A percentile compares a stretch with the other conserved stretches of the same genome.
Conservation (phyloP, 129 eudicot genomes). For the Mikania micrantha region DNA sequence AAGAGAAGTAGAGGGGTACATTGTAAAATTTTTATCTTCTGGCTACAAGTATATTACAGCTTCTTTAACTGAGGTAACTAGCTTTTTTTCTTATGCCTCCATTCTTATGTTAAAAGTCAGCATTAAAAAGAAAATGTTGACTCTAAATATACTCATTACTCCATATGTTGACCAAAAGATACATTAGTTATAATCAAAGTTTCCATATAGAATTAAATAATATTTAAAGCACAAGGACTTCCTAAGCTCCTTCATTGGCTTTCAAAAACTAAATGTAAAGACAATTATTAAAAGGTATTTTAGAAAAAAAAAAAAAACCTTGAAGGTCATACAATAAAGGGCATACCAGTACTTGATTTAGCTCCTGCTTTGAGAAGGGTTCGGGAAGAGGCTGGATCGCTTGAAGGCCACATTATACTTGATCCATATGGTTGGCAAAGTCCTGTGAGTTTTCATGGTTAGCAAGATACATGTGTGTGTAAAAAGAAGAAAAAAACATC, state of each 20-base stretch:
- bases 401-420: too few relatives aligned
- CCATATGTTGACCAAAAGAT: neutral
- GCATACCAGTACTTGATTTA: too few relatives aligned
- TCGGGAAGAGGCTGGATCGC: too few relatives aligned
- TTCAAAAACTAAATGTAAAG: neutral
- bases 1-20: constrained; percentile 29
- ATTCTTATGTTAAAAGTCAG: constrained; percentile 38
- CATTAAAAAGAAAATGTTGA: neutral
- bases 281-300: neutral
- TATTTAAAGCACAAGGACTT: constrained; percentile 52
- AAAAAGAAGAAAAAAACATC: too few relatives aligned
- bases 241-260: constrained; percentile 77
- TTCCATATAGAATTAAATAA: constrained; percentile 71
- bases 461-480: too few relatives aligned
- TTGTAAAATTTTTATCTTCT: constrained; percentile 73
- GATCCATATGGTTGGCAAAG: too few relatives aligned
- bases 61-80: constrained; percentile 39
- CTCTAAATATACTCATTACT: neutral
- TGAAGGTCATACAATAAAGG: too few relatives aligned
- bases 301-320: neutral
- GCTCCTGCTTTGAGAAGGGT: too few relatives aligned
- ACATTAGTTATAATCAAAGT: neutral
- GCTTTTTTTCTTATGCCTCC: constrained; percentile 34
- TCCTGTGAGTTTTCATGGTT: too few relatives aligned
- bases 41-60: constrained; percentile 55